Evolutionary conservation across 2,329 filamentous ascomycete species (phyloP), one percentile per base, ranked within the genome.

Genomic region (Epichloe coenophiala): DNA sequence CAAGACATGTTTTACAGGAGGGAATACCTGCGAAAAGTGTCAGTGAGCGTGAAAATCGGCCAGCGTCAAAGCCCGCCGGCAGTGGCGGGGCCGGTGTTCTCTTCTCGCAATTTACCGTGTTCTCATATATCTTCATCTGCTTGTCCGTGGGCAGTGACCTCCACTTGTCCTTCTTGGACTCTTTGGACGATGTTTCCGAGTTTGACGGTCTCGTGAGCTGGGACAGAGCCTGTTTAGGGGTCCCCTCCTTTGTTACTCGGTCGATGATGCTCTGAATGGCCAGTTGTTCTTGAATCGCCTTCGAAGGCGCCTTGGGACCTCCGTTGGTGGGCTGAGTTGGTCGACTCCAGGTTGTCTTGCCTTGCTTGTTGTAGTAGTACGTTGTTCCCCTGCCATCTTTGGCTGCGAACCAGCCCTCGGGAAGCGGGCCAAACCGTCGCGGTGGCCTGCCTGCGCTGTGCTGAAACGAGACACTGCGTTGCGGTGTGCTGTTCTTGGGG

Each of bases 91-190:
- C 27, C 27, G 27, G 27, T 3, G 8, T 4, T 1, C 19, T 46
- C 4, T 17, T 11, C 31, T 6, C 41, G 17, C n/a, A 27, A 38
- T 86, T 65, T 75, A 94, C 88, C 48, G 89, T 95, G 62, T 90
- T 90, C 66, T 96, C 90, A 60, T 96, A 97, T 2, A 95, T 75
- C 71, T 88, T 95, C 78, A 89, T 94, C 68, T 93, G 88, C 68
- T 96, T 96, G 57, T 96, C 90, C 57, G 81, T 65, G 1, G 83
- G 73, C 35, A 83, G 65, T 53, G 75, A 76, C 50, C 80, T 76
- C 86, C 86, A 89, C 63, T 84, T 86, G 45, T 88, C 83, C 59
- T 76, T 75, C 58, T 78, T 83, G 5, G 74, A 73, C 65, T 84
- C 77, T 44, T 74, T 74, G 4, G 71, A 67, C 5, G 76, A 74